Percentiles rank a stretch among this genome's conserved stretches.
Evolutionary conservation across 106 monocot species (phyloP).

Genomic region (Allium sativum): DNA sequence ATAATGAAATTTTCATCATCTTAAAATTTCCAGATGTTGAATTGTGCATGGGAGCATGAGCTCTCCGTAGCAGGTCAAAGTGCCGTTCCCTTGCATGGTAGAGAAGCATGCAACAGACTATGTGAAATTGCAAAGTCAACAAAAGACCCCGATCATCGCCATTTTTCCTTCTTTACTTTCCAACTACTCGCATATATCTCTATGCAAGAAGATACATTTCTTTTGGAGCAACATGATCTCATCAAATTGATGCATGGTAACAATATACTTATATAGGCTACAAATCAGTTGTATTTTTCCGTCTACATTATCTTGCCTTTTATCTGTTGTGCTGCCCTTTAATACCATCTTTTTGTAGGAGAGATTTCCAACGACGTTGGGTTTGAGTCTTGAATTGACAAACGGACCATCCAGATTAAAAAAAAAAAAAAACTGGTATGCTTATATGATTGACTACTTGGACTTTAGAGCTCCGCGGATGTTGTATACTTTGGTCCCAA

Average conservation of each 20-base stretch:
- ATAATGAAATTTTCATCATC: not conserved
- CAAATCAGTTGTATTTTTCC: not conserved
- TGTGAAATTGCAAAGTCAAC: constrained; percentile 55
- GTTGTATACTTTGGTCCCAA: no score
- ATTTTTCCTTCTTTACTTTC: constrained; percentile 58
- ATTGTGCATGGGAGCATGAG: constrained; percentile 62
- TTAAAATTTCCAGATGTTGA: constrained; percentile 39
- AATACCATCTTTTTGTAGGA: not conserved
- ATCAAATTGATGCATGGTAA: constrained; percentile 91
- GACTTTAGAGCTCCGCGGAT: no score
- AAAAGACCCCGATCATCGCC: constrained; percentile 65
- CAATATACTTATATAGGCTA: no score
- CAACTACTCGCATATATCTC: constrained; percentile 29
- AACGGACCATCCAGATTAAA: no score
- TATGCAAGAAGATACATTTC: constrained; percentile 34
- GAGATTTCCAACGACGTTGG: not conserved
- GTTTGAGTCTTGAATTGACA: not conserved
- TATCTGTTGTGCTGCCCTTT: not conserved
- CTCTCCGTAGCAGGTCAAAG: constrained; percentile 47
- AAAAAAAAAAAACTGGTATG: no score
- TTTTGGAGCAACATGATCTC: constrained; percentile 45
- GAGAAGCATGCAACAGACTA: constrained; percentile 34
- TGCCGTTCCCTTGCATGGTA: constrained; percentile 31
- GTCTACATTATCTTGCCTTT: not conserved
- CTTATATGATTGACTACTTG: no score